phyloP scores from a whole-genome alignment of 2,329 filamentous ascomycete genomes.

The Lecanosticta acicola region DNA sequence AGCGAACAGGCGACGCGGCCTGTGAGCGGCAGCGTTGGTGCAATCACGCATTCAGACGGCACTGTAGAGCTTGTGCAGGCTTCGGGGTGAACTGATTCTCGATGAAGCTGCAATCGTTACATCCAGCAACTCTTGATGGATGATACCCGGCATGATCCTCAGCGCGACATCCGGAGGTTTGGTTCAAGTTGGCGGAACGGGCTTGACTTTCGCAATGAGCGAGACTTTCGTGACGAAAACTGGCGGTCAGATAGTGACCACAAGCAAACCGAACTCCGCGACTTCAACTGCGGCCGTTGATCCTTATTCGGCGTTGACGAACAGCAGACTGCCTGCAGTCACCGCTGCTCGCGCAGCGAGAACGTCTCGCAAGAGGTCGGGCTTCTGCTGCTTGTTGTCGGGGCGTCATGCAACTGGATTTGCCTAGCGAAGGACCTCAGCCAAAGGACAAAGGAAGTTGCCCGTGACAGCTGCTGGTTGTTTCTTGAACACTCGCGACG shows the following conservation, averaged over 20 bases:
- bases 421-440: too few relatives aligned
- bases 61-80: neutral
- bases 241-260: too few relatives aligned
- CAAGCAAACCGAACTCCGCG: neutral
- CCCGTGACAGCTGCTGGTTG: too few relatives aligned
- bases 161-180: neutral
- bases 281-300: neutral
- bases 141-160: neutral
- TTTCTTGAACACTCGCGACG: too few relatives aligned
- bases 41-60: neutral
- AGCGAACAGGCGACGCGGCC: too few relatives aligned
- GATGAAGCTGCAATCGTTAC: neutral
- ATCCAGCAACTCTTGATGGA: neutral
- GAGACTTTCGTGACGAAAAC: neutral
- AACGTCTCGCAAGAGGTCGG: neutral
- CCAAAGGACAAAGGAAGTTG: too few relatives aligned
- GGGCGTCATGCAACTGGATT: too few relatives aligned
- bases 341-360: neutral
- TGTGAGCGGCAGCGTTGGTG: neutral
- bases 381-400: too few relatives aligned
- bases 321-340: neutral
- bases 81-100: neutral
- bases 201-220: neutral
- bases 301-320: neutral
- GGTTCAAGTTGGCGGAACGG: neutral